Evolutionary conservation across 1,284 basidiomycete genomes (phyloP).

Genomic region (Ceraceosorus guamensis): DNA sequence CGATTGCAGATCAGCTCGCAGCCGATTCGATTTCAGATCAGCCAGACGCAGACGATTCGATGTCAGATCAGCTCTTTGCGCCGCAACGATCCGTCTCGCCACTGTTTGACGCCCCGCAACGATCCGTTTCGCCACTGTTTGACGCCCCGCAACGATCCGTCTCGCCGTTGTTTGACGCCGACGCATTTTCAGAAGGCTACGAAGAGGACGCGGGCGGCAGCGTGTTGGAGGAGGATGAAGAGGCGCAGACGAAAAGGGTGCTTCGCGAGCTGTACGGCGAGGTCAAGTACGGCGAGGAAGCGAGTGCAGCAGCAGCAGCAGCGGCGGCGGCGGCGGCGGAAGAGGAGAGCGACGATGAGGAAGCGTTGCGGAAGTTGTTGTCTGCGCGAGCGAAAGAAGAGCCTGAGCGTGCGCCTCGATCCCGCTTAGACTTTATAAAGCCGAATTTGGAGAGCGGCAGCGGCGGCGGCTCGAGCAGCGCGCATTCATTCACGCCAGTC

Average conservation of each 20-base stretch:
- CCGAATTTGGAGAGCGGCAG: no score
- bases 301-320: no score
- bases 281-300: background rate
- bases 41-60: background rate
- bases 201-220: background rate
- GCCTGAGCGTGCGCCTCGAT: constrained; percentile 3
- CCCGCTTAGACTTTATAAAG: no score
- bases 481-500: constrained; percentile 15
- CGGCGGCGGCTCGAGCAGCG: constrained; percentile 11
- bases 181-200: background rate
- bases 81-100: background rate
- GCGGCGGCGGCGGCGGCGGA: background rate
- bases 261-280: no score
- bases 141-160: constrained; percentile 8
- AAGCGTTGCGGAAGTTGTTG: background rate
- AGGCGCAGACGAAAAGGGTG: background rate
- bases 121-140: constrained; percentile 4
- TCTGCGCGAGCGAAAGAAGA: background rate
- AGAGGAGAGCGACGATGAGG: background rate
- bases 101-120: constrained; percentile 7
- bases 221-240: background rate
- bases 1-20: no score
- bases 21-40: no score
- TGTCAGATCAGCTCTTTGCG: background rate
- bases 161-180: background rate